Conservation (phyloP, 2,329 filamentous ascomycete genomes). For the Thyridium curvatum region DNA sequence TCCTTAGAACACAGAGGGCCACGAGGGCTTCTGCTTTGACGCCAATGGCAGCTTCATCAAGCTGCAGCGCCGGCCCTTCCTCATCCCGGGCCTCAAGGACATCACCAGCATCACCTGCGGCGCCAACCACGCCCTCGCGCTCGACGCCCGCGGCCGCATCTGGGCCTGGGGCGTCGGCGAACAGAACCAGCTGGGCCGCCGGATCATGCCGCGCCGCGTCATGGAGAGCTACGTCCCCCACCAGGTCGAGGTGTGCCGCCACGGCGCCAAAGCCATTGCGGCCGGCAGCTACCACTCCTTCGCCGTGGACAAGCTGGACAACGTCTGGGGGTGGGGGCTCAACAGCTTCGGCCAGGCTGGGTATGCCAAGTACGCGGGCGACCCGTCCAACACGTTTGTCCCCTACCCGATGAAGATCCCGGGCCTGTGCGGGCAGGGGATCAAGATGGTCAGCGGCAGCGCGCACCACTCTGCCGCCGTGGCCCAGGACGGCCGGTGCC, state of each 20-base stretch:
- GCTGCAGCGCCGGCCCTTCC: slow-evolving; percentile 22
- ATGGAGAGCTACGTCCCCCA: slow-evolving; percentile 17
- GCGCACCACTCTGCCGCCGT: slow-evolving; percentile 52
- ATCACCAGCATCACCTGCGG: slow-evolving; percentile 47
- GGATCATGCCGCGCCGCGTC: slow-evolving; percentile 8
- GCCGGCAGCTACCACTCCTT: slow-evolving; percentile 60
- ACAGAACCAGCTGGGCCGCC: slow-evolving; percentile 56
- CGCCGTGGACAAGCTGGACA: slow-evolving; percentile 51
- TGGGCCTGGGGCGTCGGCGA: slow-evolving; percentile 60
- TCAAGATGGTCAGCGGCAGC: slow-evolving; percentile 51
- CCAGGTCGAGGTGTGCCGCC: slow-evolving; percentile 26
- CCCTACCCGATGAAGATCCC: slow-evolving; percentile 47
- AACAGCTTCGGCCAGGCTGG: slow-evolving; percentile 62
- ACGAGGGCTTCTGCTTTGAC: too few relatives aligned
- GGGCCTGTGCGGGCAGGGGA: slow-evolving; percentile 41
- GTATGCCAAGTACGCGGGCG: slow-evolving; percentile 42
- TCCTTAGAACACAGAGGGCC: too few relatives aligned
- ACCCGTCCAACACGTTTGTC: slow-evolving; percentile 48
- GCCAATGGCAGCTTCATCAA: too few relatives aligned
- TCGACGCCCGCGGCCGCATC: slow-evolving; percentile 51
- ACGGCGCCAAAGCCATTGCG: slow-evolving; percentile 30
- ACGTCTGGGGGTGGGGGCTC: slow-evolving; percentile 59
- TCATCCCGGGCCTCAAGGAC: slow-evolving; percentile 45
- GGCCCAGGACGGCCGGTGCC: slow-evolving; percentile 22
- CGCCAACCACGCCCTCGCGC: slow-evolving; percentile 52